phyloP scores from a whole-genome alignment of 164 flowering plant species.

The Vitis rupestris region DNA sequence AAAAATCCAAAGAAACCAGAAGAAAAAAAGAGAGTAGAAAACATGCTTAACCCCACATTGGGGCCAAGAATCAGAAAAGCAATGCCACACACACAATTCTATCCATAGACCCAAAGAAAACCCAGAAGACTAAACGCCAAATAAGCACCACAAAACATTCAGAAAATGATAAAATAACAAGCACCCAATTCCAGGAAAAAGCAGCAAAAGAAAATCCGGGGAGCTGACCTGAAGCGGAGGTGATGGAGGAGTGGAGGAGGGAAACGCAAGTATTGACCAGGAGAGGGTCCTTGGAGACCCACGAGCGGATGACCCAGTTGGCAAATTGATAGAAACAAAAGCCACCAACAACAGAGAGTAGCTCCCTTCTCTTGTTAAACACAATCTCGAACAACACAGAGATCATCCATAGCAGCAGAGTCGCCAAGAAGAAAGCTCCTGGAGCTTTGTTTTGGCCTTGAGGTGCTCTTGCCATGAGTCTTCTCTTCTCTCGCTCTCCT shows the following conservation, averaged over 20 bases:
- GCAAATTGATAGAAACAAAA: constrained; percentile 66
- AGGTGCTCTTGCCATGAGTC: constrained; percentile 14
- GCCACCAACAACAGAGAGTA: constrained; percentile 54
- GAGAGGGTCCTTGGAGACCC: constrained; percentile 70
- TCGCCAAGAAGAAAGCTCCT: constrained; percentile 66
- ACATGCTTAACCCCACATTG: background rate
- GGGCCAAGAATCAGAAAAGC: background rate
- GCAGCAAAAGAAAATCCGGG: background rate
- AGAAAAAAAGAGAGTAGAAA: background rate
- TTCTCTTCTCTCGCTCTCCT: no score
- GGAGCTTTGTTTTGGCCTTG: constrained; percentile 28
- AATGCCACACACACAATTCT: no score
- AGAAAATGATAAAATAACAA: background rate
- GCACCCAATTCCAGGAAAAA: background rate
- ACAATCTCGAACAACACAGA: constrained; percentile 69
- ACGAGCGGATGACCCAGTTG: constrained; percentile 60
- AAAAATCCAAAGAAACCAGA: no score
- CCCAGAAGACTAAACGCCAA: background rate
- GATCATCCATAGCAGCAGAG: constrained; percentile 78
- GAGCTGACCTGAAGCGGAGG: constrained; percentile 64
- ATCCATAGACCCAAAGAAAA: no score
- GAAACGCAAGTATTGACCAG: constrained; percentile 87
- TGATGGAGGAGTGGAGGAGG: constrained; percentile 77
- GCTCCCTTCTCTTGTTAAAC: constrained; percentile 61
- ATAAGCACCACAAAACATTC: background rate